phyloP scores from a whole-genome alignment of 2,329 filamentous ascomycete species.

The Stenocarpella maydis region DNA sequence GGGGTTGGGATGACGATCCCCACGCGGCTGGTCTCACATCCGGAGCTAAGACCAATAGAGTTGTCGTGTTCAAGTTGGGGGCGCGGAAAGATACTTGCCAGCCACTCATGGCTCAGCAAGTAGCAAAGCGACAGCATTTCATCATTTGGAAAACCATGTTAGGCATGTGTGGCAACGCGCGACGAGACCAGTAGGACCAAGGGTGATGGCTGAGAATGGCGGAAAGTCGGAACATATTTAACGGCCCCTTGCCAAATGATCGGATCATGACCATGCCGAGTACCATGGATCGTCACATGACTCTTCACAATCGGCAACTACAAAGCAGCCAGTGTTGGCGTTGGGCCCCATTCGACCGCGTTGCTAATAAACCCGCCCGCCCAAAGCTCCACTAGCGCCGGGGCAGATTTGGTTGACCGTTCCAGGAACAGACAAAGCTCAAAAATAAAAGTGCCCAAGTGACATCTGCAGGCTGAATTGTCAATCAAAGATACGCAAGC shows the following conservation, averaged over 20 bases:
- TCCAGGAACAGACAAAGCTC: neutral
- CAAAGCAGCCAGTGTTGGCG: neutral
- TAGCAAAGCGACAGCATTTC: neutral
- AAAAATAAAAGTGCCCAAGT: neutral
- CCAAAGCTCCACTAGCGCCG: neutral
- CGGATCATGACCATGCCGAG: too few relatives aligned
- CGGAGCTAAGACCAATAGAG: slow-evolving; percentile 13
- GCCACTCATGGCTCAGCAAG: neutral
- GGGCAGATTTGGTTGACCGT: neutral
- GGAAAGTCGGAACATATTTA: neutral
- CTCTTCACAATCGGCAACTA: neutral
- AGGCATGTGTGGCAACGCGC: neutral
- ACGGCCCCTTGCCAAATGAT: neutral
- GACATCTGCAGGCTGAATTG: too few relatives aligned
- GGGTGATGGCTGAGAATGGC: neutral
- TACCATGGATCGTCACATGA: neutral
- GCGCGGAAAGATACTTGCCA: neutral
- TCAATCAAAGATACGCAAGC: too few relatives aligned
- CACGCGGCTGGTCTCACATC: slow-evolving; percentile 16
- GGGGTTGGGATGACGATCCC: slow-evolving; percentile 19
- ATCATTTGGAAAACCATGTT: neutral
- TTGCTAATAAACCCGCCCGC: neutral
- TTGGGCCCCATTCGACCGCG: neutral
- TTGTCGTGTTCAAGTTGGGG: neutral
- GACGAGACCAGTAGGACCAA: neutral